Evolutionary conservation across 345 rosid genomes (phyloP), one percentile per base, ranked within the genome.

Genomic region (Eutrema yunnanense): DNA sequence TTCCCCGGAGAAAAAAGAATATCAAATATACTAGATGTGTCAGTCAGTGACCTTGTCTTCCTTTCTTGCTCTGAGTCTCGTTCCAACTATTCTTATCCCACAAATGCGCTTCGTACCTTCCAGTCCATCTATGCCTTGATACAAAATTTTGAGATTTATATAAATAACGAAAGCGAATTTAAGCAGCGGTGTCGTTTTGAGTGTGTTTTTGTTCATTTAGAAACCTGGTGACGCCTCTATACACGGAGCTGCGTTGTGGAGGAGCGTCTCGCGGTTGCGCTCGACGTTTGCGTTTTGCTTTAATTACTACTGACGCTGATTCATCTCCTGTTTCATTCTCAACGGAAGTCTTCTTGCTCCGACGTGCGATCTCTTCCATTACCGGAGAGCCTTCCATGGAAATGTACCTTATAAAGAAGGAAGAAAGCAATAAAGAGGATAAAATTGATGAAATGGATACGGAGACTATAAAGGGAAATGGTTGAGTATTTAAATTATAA

Each of bases 1-100:
- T 27, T 68, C 54, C 6, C 64, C 73, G 58, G 55, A 41, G 11
- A 49, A 41, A 41, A 41, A 11, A 50, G 2, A 36, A 64, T 43
- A 68, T 43, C 12, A 29, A 37, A 36, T 42, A 36, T 9, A 56
- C 5, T 32, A 5, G 16, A 16, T 14, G 0, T 27, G 6, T 16
- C 8, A 16, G 16, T 22, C 22, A 22, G 41, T 40, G 75, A 85
- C 97, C 97, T 87, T 90, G 97, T 73, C 92, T 54, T 54, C 97
- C 97, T 86, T 88, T 90, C 80, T 88, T 90, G 82, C 72, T 86
- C 47, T 88, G 95, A 4, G 95, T 80, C 53, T 85, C 95, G 69
- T 88, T 90, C 95, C 97, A 90, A 80, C 92, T 82, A 54, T 87
- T 87, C 82, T 88, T 90, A 46, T 90, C 95, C 97, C 95, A 86